Percentiles rank a stretch among this genome's conserved stretches.
Conservation (phyloP, 306 rosid species). For the Quercus agrifolia region DNA sequence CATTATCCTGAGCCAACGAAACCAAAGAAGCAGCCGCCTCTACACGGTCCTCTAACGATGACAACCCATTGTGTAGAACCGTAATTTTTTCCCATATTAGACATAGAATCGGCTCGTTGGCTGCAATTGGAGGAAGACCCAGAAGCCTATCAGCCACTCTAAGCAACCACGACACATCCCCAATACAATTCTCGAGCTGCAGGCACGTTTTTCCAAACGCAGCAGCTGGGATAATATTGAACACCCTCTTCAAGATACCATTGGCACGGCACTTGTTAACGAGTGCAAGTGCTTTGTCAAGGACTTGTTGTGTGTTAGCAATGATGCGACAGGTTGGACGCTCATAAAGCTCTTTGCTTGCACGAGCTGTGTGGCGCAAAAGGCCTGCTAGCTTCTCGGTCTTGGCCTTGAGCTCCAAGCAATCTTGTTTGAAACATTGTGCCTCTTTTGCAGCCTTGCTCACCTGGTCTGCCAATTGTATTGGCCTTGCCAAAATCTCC, state of each 20-base stretch:
- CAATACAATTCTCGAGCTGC: constrained; percentile 68
- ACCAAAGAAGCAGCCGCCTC: constrained; percentile 76
- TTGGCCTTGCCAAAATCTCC: constrained; percentile 84
- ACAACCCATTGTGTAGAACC: constrained; percentile 36
- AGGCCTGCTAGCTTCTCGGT: constrained; percentile 73
- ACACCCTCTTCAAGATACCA: constrained; percentile 51
- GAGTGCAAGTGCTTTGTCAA: constrained; percentile 58
- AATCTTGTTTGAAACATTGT: constrained; percentile 55
- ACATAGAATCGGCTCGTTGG: constrained; percentile 70
- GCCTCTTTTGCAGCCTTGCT: constrained; percentile 56
- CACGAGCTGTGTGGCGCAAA: constrained; percentile 73
- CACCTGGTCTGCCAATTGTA: constrained; percentile 74
- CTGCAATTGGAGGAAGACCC: constrained; percentile 76
- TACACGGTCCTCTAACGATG: constrained; percentile 46
- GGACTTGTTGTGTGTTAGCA: constrained; percentile 69
- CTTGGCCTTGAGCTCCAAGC: constrained; percentile 60
- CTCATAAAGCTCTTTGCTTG: constrained; percentile 70
- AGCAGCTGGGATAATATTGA: constrained; percentile 66
- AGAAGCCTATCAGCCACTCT: constrained; percentile 68
- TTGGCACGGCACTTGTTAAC: constrained; percentile 62
- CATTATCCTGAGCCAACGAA: constrained; percentile 71
- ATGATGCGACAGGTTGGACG: constrained; percentile 77
- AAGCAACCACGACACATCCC: constrained; percentile 80
- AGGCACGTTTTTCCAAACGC: constrained; percentile 51
- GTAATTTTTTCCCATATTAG: constrained; percentile 75